A percentile compares a stretch with the other conserved stretches of the same genome.
Evolutionary conservation across 1,284 basidiomycete species (phyloP).

Genomic region (Malassezia caprae): DNA sequence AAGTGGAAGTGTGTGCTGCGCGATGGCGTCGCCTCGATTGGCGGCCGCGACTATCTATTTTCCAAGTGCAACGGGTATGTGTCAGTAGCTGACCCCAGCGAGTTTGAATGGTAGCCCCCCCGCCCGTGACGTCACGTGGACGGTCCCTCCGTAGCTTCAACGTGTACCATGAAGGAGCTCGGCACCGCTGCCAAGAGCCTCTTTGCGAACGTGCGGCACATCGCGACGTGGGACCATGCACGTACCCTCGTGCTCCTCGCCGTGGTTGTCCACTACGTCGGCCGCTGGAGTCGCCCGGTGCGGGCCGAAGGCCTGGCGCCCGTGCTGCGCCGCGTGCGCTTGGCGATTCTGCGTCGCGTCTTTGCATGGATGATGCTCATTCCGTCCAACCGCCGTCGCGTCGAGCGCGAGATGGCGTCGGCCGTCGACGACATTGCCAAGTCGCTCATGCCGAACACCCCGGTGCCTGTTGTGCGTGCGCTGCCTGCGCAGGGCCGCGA

Average conservation of each 20-base stretch:
- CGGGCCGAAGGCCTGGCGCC: constrained; percentile 3
- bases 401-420: constrained; percentile 33
- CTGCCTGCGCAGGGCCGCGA: constrained; percentile 36
- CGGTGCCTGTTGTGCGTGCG: constrained; percentile 22
- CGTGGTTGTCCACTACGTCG: constrained; percentile 8
- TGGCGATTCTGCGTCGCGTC: constrained; percentile 6
- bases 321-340: not conserved
- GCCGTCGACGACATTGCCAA: constrained; percentile 36
- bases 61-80: constrained; percentile 65
- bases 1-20: constrained; percentile 99
- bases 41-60: constrained; percentile 94
- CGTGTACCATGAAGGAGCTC: not conserved
- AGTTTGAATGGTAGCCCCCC: constrained; percentile 16
- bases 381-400: constrained; percentile 34
- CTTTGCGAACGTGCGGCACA: not conserved
- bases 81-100: not conserved
- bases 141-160: not conserved
- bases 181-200: not conserved
- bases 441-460: constrained; percentile 32
- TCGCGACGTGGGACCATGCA: not conserved
- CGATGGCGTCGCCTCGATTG: constrained; percentile 94
- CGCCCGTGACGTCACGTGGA: not conserved
- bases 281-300: constrained; percentile 6
- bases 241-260: constrained; percentile 4
- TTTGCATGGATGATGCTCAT: constrained; percentile 33